A percentile compares a stretch with the other conserved stretches of the same genome.
phyloP scores from a whole-genome alignment of 768 basidiomycete species.

The Boletellus emodensis region DNA sequence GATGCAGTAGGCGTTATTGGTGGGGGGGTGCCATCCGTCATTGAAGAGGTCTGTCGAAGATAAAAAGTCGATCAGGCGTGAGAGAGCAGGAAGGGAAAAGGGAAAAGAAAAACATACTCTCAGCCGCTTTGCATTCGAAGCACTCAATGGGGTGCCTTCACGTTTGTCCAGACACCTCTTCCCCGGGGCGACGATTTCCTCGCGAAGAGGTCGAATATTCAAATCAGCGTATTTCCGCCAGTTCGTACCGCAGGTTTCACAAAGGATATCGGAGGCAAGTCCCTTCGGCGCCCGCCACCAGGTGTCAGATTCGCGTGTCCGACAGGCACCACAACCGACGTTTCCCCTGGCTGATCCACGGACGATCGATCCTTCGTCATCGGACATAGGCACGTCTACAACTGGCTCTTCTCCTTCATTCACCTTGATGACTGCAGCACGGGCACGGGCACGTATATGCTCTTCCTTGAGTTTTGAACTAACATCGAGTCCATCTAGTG shows the following conservation, averaged over 20 bases:
- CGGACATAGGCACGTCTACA: conserved; percentile 35
- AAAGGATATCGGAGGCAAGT: conserved; percentile 71
- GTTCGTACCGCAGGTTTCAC: conserved; percentile 79
- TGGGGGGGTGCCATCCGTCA: conserved; percentile 56
- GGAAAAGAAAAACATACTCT: conserved; percentile 40
- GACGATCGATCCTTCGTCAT: conserved; percentile 78
- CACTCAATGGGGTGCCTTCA: conserved; percentile 56
- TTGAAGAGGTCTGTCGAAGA: conserved; percentile 31
- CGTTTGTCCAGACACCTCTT: conserved; percentile 48
- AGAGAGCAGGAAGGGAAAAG: not conserved
- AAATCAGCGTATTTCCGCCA: conserved; percentile 95
- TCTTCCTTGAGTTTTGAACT: conserved; percentile 71
- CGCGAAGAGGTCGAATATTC: conserved; percentile 67
- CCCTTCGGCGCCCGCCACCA: conserved; percentile 97
- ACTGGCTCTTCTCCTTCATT: conserved; percentile 26
- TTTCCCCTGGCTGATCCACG: conserved; percentile 50
- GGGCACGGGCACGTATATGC: conserved; percentile 47
- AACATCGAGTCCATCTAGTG: conserved; percentile 2
- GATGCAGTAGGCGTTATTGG: conserved; percentile 50
- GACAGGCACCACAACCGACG: conserved; percentile 76
- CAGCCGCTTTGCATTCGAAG: conserved; percentile 56
- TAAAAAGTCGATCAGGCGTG: not conserved
- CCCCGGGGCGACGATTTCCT: conserved; percentile 51
- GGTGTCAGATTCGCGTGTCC: conserved; percentile 67
- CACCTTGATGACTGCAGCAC: conserved; percentile 30